Evolutionary conservation across 139 green algal genomes (phyloP).

Genomic region (Deuterostichococcus epilithicus): DNA sequence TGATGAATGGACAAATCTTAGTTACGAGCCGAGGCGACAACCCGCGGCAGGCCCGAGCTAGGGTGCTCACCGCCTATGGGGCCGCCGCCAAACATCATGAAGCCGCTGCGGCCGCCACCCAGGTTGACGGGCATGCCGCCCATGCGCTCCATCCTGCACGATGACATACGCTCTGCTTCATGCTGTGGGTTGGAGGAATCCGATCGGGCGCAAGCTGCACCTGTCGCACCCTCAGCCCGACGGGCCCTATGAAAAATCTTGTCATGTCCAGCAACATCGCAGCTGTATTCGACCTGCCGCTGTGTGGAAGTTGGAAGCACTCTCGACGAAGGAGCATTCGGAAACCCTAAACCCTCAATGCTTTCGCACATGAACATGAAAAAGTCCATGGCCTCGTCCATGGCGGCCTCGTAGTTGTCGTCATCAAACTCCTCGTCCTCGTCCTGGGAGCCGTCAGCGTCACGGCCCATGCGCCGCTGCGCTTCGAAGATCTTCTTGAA

Average conservation of each 20-base stretch:
- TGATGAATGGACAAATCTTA: too few relatives aligned
- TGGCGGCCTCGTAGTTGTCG: slow-evolving; percentile 13
- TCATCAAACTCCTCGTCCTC: slow-evolving; percentile 23
- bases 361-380: slow-evolving; percentile 11
- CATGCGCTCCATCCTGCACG: not conserved
- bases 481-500: slow-evolving; percentile 27
- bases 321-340: not conserved
- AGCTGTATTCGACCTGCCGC: not conserved
- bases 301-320: not conserved
- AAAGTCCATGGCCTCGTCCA: slow-evolving; percentile 21
- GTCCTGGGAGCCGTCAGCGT: not conserved
- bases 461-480: slow-evolving; percentile 14
- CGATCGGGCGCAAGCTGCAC: not conserved
- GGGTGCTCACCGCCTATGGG: too few relatives aligned
- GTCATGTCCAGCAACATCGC: not conserved
- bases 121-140: not conserved
- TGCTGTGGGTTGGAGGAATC: too few relatives aligned
- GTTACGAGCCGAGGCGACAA: too few relatives aligned
- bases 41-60: too few relatives aligned
- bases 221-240: too few relatives aligned
- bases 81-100: not conserved
- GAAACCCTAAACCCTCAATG: not conserved
- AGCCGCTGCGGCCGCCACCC: not conserved
- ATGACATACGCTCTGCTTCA: not conserved
- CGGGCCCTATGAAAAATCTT: too few relatives aligned